Evolutionary conservation across 176 grass and related monocot species (phyloP).

Genomic region (Avena eriantha): DNA sequence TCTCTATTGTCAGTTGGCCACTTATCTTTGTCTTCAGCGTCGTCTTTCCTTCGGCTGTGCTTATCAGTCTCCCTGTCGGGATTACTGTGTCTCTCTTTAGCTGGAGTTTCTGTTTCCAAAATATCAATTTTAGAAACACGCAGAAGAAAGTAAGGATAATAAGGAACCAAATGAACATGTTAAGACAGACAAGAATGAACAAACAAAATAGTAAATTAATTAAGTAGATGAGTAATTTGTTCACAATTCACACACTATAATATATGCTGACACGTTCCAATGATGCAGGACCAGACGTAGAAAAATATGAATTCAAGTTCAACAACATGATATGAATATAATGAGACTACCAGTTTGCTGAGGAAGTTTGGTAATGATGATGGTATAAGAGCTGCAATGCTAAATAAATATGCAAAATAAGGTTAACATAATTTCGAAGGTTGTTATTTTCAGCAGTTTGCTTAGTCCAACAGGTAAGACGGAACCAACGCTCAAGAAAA

Average conservation of each 20-base stretch:
- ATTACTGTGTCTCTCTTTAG: constrained; percentile 59
- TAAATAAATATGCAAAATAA: not conserved
- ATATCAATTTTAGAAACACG: constrained; percentile 27
- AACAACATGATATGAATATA: not conserved
- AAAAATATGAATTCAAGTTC: constrained; percentile 10
- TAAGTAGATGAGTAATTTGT: not conserved
- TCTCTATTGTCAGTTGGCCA: constrained; percentile 68
- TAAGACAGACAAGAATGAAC: not conserved
- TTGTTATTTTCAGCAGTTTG: constrained; percentile 13
- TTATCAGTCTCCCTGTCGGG: constrained; percentile 63
- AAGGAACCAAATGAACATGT: constrained; percentile 5
- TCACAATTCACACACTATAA: not conserved
- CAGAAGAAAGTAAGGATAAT: not conserved
- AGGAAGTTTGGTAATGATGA: not conserved
- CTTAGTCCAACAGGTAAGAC: constrained; percentile 15
- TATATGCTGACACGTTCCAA: not conserved
- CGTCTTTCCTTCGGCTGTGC: constrained; percentile 65
- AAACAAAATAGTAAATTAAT: constrained; percentile 20
- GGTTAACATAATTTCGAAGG: constrained; percentile 7
- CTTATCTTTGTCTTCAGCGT: constrained; percentile 74
- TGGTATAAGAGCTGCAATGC: not conserved
- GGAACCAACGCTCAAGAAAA: constrained; percentile 20
- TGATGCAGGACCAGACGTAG: not conserved
- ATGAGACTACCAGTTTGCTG: not conserved
- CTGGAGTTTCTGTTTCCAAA: constrained; percentile 54